These are phyloP conservation scores for Aspergillus ibericus DNA, from an alignment of 2,329 filamentous ascomycete genomes.

Conservation along the genomic window DNA sequence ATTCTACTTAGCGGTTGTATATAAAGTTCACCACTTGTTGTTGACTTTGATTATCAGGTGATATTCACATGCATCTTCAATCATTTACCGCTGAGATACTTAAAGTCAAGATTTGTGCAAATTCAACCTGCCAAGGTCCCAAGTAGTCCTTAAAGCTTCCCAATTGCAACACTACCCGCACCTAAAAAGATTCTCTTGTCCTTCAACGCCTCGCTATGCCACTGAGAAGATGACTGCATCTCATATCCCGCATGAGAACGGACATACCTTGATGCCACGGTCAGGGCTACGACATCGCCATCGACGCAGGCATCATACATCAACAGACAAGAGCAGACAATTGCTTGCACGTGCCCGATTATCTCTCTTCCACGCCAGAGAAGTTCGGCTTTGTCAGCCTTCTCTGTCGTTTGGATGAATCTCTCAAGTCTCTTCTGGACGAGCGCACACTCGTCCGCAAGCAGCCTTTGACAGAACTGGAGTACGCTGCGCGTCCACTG, in stretches of 20 bases:
- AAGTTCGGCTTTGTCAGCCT: background rate
- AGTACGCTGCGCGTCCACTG: background rate
- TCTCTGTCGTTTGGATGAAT: background rate
- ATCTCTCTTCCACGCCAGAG: background rate
- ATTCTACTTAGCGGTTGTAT: background rate
- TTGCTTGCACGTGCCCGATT: background rate
- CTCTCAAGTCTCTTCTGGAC: background rate
- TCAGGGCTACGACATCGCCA: background rate
- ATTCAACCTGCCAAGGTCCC: background rate
- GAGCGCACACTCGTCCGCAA: background rate
- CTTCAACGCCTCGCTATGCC: background rate
- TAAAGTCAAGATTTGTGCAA: background rate
- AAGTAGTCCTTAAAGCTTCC: background rate
- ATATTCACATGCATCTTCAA: background rate
- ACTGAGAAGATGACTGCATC: background rate
- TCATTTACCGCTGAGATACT: background rate
- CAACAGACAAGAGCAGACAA: background rate
- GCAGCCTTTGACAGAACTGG: background rate
- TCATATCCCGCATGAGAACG: background rate
- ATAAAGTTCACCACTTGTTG: background rate
- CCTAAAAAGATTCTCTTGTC: background rate
- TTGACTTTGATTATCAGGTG: background rate
- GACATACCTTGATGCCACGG: background rate
- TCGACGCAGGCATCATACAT: background rate
- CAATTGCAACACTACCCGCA: background rate